A percentile compares a stretch with the other conserved stretches of the same genome.
Conservation (phyloP, 1,284 basidiomycete species). For the Cryptococcus neoformans region DNA sequence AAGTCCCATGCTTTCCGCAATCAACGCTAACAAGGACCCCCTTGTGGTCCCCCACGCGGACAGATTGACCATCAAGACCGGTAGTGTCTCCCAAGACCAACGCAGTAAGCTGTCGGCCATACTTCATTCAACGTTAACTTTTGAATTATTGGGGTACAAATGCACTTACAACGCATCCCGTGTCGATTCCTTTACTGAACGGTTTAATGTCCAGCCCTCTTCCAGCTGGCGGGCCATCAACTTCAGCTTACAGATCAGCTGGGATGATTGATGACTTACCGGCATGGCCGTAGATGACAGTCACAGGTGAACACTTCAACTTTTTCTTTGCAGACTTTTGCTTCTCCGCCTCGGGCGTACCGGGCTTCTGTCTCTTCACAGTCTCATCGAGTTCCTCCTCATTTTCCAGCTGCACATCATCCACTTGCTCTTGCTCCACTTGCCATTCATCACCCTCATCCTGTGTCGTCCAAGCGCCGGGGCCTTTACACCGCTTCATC, state of each 20-base stretch:
- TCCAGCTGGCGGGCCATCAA: conserved; percentile 51
- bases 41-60: conserved; percentile 30
- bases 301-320: conserved; percentile 63
- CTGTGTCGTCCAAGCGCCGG: conserved; percentile 18
- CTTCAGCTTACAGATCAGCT: background rate
- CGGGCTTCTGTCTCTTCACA: conserved; percentile 12
- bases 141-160: background rate
- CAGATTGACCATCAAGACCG: conserved; percentile 21
- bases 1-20: conserved; percentile 28
- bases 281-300: conserved; percentile 78
- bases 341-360: conserved; percentile 5
- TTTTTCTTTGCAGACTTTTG: conserved; percentile 6
- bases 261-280: conserved; percentile 21
- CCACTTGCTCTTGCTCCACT: conserved; percentile 26
- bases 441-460: conserved; percentile 18
- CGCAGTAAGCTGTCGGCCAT: conserved; percentile 40
- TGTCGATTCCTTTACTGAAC: conserved; percentile 76
- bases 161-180: conserved; percentile 63
- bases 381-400: conserved; percentile 8
- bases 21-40: conserved; percentile 33
- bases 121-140: conserved; percentile 16
- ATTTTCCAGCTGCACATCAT: conserved; percentile 23
- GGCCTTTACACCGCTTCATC: conserved; percentile 59
- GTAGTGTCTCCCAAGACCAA: conserved; percentile 39
- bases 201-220: conserved; percentile 71